These are phyloP conservation scores for Ascocoryne sarcoides DNA, from an alignment of 2,329 filamentous ascomycete species.

Conservation along the genomic window DNA sequence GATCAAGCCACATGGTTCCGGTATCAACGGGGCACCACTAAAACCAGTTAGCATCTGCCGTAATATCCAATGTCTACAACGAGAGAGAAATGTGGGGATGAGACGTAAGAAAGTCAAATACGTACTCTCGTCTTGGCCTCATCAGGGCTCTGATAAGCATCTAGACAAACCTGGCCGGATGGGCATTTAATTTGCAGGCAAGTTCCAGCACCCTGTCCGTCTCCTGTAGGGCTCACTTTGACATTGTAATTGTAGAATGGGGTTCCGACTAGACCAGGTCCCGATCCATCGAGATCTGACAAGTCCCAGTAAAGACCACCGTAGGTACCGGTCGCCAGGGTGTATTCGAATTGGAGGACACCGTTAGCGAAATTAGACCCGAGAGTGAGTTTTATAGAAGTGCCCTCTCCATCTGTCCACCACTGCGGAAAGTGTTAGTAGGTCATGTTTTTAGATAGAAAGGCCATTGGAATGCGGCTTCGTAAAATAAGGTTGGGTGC, in stretches of 20 bases:
- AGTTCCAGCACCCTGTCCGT: constrained; percentile 2
- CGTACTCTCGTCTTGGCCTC: background rate
- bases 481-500: no score
- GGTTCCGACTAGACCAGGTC: constrained; percentile 4
- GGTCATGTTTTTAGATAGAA: no score
- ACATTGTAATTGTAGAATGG: constrained; percentile 6
- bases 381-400: constrained; percentile 4
- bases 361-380: constrained; percentile 4
- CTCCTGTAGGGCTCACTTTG: constrained; percentile 3
- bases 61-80: background rate
- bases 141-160: constrained; percentile 6
- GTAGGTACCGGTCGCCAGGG: constrained; percentile 1
- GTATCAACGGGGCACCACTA: background rate
- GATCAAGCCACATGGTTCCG: background rate
- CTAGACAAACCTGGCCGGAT: constrained; percentile 2
- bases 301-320: constrained; percentile 10
- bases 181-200: constrained; percentile 4
- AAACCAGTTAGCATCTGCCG: no score
- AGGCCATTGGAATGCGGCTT: no score
- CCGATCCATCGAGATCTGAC: constrained; percentile 5
- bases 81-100: background rate
- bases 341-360: constrained; percentile 7
- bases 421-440: no score
- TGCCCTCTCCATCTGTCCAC: no score
- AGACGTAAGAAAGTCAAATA: background rate